Base-by-base conservation (phyloP, 176 grass and related monocot genomes). In the Poa annua region DNA sequence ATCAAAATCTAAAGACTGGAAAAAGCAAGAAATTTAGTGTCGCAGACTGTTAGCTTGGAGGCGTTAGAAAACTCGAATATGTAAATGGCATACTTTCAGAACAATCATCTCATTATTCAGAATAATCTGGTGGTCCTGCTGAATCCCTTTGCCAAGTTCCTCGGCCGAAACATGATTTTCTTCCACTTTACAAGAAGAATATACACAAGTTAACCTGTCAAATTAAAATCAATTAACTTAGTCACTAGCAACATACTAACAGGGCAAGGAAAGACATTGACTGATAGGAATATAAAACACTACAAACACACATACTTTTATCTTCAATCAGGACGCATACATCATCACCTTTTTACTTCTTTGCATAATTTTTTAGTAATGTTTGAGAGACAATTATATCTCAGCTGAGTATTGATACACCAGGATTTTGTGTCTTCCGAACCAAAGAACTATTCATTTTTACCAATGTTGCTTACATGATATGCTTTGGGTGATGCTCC, bases 141-240 rank as follows among this genome's bases (percentile, higher is more conserved):
- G 80, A 75, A 98, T 98, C 72, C 96, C 96, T 86, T 95, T 95
- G 70, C 93, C 96, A 77, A 98, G 91, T 84, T 98, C 96, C 87
- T 98, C 96, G 41, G 96, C 93, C 47, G 96, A 98, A 72, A 98
- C 92, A 71, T 98, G 96, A 85, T 98, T 98, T 88, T 98, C 96
- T 91, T 95, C 96, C 74, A 98, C 91, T 93, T 95, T 98, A 72
- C 96, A 98, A 69, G 96, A 93, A 85, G 89, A 56, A 90, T 95
- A 98, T 91, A 98, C 85, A 85, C 96, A 98, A 85, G 96, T 95
- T 90, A 98, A 86, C 96, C 96, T 98, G 83, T 84, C 73, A 81
- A 81, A 67, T 22, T 0, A 85, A 84, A 91, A 76, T 35, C 57
- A 25, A 9, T 71, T 71, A 65, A 53, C 29, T 78, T 41, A 32